Percentiles rank a stretch among this genome's conserved stretches.
Evolutionary conservation across 345 rosid genomes (phyloP).

Genomic region (Lumnitzera littorea): DNA sequence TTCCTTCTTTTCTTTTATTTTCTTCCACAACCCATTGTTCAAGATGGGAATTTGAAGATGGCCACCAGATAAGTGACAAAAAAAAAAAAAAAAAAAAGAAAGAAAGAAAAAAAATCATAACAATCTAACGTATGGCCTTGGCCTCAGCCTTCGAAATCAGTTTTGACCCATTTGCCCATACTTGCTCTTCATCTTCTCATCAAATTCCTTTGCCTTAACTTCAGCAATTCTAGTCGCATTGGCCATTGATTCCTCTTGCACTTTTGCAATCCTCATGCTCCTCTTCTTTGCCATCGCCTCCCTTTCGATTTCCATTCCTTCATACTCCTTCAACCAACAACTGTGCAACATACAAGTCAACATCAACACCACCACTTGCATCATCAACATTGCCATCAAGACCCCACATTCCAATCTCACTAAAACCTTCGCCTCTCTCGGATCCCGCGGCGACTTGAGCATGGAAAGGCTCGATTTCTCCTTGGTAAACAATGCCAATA

Average conservation of each 20-base stretch:
- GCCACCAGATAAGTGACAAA: too few species aligned
- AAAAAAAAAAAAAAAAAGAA: too few species aligned
- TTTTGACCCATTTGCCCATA: conserved; percentile 45
- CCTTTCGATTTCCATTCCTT: conserved; percentile 37
- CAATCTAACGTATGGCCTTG: too few species aligned
- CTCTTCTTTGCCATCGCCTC: conserved; percentile 36
- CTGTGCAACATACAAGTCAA: conserved; percentile 36
- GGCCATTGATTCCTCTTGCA: conserved; percentile 42
- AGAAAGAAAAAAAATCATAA: too few species aligned
- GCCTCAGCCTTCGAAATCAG: conserved; percentile 42
- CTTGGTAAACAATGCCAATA: conserved; percentile 33
- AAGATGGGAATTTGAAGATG: too few species aligned
- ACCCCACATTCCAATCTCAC: conserved; percentile 60
- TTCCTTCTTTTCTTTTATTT: too few species aligned
- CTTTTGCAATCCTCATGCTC: conserved; percentile 34
- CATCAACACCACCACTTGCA: conserved; percentile 38
- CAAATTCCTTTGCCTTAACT: conserved; percentile 32
- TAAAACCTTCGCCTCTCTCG: conserved; percentile 47
- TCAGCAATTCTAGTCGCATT: conserved; percentile 34
- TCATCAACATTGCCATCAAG: conserved; percentile 42
- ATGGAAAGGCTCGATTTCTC: conserved; percentile 41
- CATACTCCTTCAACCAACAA: conserved; percentile 50
- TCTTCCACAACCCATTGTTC: too few species aligned
- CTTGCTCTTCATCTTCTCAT: conserved; percentile 28
- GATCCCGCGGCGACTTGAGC: conserved; percentile 39